Evolutionary conservation across 352 stramenopile genomes (phyloP).

Genomic region (Phytophthora multivora): DNA sequence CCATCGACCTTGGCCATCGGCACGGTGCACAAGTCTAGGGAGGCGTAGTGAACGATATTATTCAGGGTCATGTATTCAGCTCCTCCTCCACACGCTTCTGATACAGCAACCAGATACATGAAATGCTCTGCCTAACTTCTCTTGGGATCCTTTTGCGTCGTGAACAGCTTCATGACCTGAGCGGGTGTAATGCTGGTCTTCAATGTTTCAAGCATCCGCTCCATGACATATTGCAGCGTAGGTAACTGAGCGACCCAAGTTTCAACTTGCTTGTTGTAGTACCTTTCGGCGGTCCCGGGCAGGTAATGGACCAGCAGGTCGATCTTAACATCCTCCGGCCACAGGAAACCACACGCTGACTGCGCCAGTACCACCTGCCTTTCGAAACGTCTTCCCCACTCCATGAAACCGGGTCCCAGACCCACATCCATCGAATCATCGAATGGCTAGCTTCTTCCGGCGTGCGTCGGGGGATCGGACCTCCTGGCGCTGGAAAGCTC

Average conservation of each 20-base stretch:
- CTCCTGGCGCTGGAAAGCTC: no score
- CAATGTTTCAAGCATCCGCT: not conserved
- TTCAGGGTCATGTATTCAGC: not conserved
- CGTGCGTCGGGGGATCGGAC: no score
- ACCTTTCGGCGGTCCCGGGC: not conserved
- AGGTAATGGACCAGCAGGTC: conserved; percentile 3
- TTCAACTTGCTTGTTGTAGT: conserved; percentile 16
- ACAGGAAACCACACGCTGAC: conserved; percentile 1
- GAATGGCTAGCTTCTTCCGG: no score
- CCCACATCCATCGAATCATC: no score
- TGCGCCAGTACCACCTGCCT: not conserved
- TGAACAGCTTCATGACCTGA: conserved; percentile 1
- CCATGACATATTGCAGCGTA: conserved; percentile 6
- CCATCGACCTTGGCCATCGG: not conserved
- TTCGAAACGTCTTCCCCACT: no score
- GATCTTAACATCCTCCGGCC: conserved; percentile 8
- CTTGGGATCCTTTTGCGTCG: not conserved
- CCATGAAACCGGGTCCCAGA: no score
- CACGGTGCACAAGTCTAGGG: not conserved
- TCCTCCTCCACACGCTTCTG: not conserved
- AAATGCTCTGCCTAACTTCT: not conserved
- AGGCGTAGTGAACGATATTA: not conserved
- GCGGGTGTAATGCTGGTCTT: not conserved
- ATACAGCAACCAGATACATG: not conserved
- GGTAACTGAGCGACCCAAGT: not conserved